Conservation (phyloP, 1,284 basidiomycete species). For the Cryptococcus hybrid region DNA sequence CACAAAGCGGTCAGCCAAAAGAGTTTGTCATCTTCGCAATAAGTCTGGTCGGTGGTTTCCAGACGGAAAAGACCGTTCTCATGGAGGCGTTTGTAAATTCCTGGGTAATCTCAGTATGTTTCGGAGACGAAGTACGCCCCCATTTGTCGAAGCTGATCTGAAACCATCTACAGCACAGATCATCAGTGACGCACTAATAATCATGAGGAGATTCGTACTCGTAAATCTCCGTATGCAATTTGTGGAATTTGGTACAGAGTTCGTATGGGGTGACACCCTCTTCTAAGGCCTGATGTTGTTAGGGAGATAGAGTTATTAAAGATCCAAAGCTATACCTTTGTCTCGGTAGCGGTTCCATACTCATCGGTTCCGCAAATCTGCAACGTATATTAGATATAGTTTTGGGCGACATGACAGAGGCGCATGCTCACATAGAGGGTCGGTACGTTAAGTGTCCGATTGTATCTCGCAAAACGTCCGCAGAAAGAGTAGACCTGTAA, state of each 20-base stretch:
- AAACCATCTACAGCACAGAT: constrained; percentile 31
- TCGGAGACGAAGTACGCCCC: constrained; percentile 86
- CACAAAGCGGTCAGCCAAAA: constrained; percentile 95
- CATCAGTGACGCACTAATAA: constrained; percentile 12
- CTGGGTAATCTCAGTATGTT: constrained; percentile 89
- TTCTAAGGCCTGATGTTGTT: constrained; percentile 70
- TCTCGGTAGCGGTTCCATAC: constrained; percentile 98
- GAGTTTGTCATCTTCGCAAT: constrained; percentile 86
- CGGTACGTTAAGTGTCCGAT: constrained; percentile 55
- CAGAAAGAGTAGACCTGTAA: constrained; percentile 61
- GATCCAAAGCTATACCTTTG: constrained; percentile 49
- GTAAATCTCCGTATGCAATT: constrained; percentile 88
- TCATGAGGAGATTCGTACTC: constrained; percentile 45
- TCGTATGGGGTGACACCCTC: constrained; percentile 83
- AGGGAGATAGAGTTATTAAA: no score
- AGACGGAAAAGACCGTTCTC: constrained; percentile 73
- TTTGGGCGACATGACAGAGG: constrained; percentile 50
- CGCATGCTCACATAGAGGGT: constrained; percentile 46
- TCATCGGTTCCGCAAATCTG: constrained; percentile 98
- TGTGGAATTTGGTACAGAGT: constrained; percentile 92
- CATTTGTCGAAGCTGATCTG: constrained; percentile 82
- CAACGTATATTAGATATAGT: constrained; percentile 53
- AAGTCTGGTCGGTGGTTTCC: constrained; percentile 86
- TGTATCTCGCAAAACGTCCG: constrained; percentile 90
- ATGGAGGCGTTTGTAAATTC: constrained; percentile 78